A percentile compares a stretch with the other conserved stretches of the same genome.
These are phyloP conservation scores for Exophiala sp. DNA, from an alignment of 2,329 filamentous ascomycete species.

Conservation along the genomic window DNA sequence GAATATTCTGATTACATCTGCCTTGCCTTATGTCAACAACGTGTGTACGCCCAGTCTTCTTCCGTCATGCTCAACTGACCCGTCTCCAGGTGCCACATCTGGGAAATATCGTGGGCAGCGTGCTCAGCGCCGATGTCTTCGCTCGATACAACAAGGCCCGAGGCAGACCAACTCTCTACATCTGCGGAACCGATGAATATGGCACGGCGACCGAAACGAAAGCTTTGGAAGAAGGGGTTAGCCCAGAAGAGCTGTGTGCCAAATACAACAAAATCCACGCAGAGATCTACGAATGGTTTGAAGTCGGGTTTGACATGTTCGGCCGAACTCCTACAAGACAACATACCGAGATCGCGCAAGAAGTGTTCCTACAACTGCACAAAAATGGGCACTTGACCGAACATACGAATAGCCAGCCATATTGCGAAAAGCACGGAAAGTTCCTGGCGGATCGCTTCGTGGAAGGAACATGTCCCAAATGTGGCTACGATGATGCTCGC, in stretches of 20 bases:
- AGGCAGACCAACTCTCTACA: slow-evolving; percentile 71
- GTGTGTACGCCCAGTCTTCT: slow-evolving; percentile 31
- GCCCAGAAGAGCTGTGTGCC: slow-evolving; percentile 76
- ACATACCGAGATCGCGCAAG: slow-evolving; percentile 88
- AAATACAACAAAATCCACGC: slow-evolving; percentile 90
- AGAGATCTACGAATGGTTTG: slow-evolving; percentile 92
- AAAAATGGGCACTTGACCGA: slow-evolving; percentile 85
- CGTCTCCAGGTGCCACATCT: slow-evolving; percentile 71
- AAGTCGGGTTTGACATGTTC: slow-evolving; percentile 90
- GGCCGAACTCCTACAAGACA: slow-evolving; percentile 82
- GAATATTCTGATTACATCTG: slow-evolving; percentile 86
- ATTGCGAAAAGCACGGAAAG: slow-evolving; percentile 69
- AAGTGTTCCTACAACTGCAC: slow-evolving; percentile 81
- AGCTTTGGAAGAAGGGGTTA: slow-evolving; percentile 79
- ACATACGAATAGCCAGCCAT: slow-evolving; percentile 80
- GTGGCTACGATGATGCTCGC: slow-evolving; percentile 61
- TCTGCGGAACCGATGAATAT: slow-evolving; percentile 91
- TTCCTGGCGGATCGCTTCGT: slow-evolving; percentile 67
- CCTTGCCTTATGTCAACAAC: slow-evolving; percentile 78
- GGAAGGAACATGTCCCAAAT: slow-evolving; percentile 44
- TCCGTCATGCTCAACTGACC: slow-evolving; percentile 1
- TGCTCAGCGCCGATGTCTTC: slow-evolving; percentile 84
- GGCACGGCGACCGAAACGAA: slow-evolving; percentile 95
- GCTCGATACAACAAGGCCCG: slow-evolving; percentile 69
- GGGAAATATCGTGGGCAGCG: slow-evolving; percentile 81